Percentiles rank a stretch among this genome's conserved stretches.
These are phyloP conservation scores for Solanum hybrid DNA, from an alignment of 305 asterid genomes.

Conservation along the genomic window DNA sequence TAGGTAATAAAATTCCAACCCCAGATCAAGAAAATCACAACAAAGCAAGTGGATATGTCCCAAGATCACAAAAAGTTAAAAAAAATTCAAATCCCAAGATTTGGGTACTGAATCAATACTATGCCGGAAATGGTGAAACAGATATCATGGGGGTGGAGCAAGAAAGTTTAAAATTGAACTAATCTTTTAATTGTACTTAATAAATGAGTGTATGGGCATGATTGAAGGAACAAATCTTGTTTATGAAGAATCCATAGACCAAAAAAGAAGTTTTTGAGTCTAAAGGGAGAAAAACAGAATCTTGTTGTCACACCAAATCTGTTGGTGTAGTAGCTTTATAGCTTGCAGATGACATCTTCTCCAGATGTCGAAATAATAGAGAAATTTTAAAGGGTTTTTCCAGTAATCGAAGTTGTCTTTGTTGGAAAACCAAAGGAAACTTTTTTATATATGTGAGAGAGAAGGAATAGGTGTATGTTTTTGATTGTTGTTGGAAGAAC, in stretches of 20 bases:
- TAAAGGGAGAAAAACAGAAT: constrained; percentile 4
- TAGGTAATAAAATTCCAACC: not conserved
- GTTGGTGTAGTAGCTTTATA: not conserved
- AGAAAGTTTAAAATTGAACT: not conserved
- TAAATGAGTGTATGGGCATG: not conserved
- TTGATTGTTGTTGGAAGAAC: not conserved
- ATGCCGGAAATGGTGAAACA: not conserved
- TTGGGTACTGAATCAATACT: not conserved
- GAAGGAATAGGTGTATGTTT: not conserved
- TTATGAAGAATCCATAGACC: not conserved
- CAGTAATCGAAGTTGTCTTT: not conserved
- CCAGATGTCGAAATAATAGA: not conserved
- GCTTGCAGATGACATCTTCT: not conserved
- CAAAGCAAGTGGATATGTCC: not conserved
- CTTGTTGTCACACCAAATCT: constrained; percentile 2
- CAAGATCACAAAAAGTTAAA: not conserved
- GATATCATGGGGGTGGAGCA: not conserved
- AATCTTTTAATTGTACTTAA: not conserved
- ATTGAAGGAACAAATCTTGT: not conserved
- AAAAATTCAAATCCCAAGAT: not conserved
- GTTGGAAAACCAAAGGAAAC: not conserved
- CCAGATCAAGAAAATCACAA: not conserved
- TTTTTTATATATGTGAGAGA: not conserved
- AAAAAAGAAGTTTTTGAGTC: not conserved
- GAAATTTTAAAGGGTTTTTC: not conserved